Evolutionary conservation across 73 alveolate genomes (phyloP), one percentile per base, ranked within the genome.

Genomic region (Paraurostyla sp.): DNA sequence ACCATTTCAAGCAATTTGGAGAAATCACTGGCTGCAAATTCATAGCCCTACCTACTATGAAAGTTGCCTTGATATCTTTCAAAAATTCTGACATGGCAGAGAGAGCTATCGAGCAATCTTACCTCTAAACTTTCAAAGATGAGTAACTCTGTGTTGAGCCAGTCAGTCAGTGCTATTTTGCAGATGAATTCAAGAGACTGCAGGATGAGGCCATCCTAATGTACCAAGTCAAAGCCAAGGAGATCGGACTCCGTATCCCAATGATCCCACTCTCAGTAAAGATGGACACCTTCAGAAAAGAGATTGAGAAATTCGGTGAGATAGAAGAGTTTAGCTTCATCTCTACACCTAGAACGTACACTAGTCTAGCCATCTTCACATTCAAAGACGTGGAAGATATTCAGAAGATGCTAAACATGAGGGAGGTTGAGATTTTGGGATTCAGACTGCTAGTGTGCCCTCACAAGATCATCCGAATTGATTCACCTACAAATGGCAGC

Each of bases 1-100:
- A 48, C 25, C 41, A 38, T 38, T 36, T 65, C 38, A 35, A 38
- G 3, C 4, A 38, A 15, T 65, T 38, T 35, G 58, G 82, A 7
- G 82, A 65, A 1, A 22, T 65, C 7, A 38, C 42, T 38, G 82
- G 82, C 40, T 65, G 58, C 42, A 65, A 65, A 35, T 38, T 65
- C 25, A 65, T 65, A 58, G 58, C 35, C 42, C 25, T 22, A 25
- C 13, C 40, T 33, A n/a, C 6, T 20, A 65, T 36, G 56, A 36
- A 65, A 35, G 25, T 40, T 18, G 56, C 82, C 2, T 22, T 65
- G 30, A 6, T 65, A 32, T 11, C 56, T 13, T 65, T 65, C 23
- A 65, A 65, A 38, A 65, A 25, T 35, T 3, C 13, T 16, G 7
- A 33, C 7, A 38, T 38, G 56, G 82, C 82, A 3, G 35, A 65